These are phyloP conservation scores for Populus trichocarpa DNA, from an alignment of 441 rosid genomes.

Conservation along the genomic window DNA sequence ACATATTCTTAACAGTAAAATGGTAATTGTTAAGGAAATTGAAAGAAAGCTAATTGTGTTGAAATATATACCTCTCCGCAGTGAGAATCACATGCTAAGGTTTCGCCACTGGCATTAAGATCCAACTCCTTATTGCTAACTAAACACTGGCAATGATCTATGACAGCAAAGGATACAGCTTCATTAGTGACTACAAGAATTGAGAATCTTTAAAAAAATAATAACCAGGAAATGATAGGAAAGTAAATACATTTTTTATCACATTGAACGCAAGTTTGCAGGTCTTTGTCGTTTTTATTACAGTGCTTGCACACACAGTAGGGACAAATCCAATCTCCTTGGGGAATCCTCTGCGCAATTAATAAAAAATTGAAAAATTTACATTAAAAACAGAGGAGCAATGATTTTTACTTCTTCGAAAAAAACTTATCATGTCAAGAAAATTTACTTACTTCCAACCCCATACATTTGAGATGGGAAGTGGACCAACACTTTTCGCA, in stretches of 20 bases:
- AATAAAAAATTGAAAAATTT: background rate
- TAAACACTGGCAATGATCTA: conserved; percentile 24
- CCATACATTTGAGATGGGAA: conserved; percentile 19
- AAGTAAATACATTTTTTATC: conserved; percentile 4
- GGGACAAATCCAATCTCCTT: conserved; percentile 13
- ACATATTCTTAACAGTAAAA: too few relatives aligned
- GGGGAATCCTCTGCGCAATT: conserved; percentile 17
- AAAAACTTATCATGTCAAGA: background rate
- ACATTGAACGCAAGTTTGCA: conserved; percentile 16
- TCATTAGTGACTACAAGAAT: background rate
- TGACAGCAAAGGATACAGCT: background rate
- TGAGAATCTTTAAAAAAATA: background rate
- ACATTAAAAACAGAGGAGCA: background rate
- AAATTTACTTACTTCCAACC: conserved; percentile 20
- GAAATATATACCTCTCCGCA: conserved; percentile 27
- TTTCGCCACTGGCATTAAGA: conserved; percentile 1
- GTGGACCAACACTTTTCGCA: conserved; percentile 35
- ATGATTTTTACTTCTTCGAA: background rate
- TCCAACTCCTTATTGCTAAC: background rate
- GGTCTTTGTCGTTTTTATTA: too few relatives aligned
- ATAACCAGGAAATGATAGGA: background rate
- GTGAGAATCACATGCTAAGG: conserved; percentile 16
- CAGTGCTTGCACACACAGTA: conserved; percentile 20
- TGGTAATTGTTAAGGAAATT: background rate
- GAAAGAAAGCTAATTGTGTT: background rate